Base-by-base conservation (phyloP, 371 early-diverging fungal genomes). In the Circinella umbellata region DNA sequence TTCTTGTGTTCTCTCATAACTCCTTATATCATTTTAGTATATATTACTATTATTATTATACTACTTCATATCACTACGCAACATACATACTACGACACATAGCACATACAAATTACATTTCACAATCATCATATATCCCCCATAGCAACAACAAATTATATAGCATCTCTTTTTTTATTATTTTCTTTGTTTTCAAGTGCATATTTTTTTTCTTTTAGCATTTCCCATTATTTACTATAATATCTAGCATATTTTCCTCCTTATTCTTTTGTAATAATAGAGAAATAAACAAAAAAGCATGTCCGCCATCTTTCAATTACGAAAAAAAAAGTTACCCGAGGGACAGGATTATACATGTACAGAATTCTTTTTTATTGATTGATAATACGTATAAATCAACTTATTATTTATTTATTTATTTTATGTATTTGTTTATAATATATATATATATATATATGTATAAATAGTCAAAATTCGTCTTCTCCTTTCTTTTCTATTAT, bases 141-240 rank as follows among this genome's bases (percentile, higher is more conserved):
- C 14, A 34, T 60, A 57, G 27, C 57, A 57, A 14, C 60, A 60
- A 14, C 37, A 35, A 60, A 68, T 68, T 15, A 51, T 51, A 51
- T 51, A 51, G 51, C 51, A 51, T 51, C 15, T n/a, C 15, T 51
- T 13, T 51, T 51, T 5, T 51, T 51, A 17, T 51, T 51, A 1
- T 51, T 51, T 51, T 27, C 27, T 27, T 27, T 27, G 27, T 27
- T 27, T 27, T 6, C 51, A 51, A 51, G 51, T 15, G 51, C 51
- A 51, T 51, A 8, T 51, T 17, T 51, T 51, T 51, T 51, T 27
- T 51, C 15, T 51, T 51, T 6, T 51, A 51, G 51, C 51, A 51
- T 51, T 5, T 51, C n/a, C 51, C 51, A 51, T 51, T 51, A 17
- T 51, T 5, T 51, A 17, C 5, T 15, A 51, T n/a, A 8, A 8